A percentile compares a stretch with the other conserved stretches of the same genome.
phyloP scores from a whole-genome alignment of 306 rosid species.

The Vigna hirtella region DNA sequence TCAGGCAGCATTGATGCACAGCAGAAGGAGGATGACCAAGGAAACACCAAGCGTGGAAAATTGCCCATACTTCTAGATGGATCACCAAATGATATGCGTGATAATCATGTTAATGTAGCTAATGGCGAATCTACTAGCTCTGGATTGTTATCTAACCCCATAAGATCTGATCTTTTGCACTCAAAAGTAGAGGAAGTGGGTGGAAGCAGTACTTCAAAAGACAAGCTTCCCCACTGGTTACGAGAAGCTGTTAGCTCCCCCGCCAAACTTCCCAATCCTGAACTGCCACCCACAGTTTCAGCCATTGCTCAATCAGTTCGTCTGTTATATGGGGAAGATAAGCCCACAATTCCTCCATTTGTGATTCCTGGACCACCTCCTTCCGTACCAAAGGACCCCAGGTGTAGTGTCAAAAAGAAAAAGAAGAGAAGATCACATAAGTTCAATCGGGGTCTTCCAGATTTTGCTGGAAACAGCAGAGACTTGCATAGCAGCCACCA shows the following conservation, averaged over 20 bases:
- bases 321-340: constrained; percentile 83
- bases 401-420: constrained; percentile 72
- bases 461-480: constrained; percentile 59
- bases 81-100: constrained; percentile 58
- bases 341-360: constrained; percentile 88
- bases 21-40: constrained; percentile 69
- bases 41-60: constrained; percentile 60
- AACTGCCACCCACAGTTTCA: constrained; percentile 89
- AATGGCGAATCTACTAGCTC: constrained; percentile 65
- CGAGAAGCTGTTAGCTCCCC: constrained; percentile 91
- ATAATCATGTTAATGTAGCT: constrained; percentile 53
- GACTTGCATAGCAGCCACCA: constrained; percentile 50
- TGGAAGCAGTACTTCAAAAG: constrained; percentile 76
- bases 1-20: constrained; percentile 55
- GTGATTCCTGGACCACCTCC: constrained; percentile 94
- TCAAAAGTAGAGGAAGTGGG: constrained; percentile 63
- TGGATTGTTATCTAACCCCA: constrained; percentile 57
- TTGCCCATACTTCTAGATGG: constrained; percentile 76
- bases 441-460: constrained; percentile 52
- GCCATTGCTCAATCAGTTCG: constrained; percentile 96
- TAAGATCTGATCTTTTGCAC: constrained; percentile 50
- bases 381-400: constrained; percentile 86
- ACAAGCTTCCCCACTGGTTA: constrained; percentile 97
- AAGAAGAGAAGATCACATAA: constrained; percentile 62
- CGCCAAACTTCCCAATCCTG: constrained; percentile 70